Conservation (phyloP, 2,329 filamentous ascomycete genomes). For the Sodiomyces alkalinus region DNA sequence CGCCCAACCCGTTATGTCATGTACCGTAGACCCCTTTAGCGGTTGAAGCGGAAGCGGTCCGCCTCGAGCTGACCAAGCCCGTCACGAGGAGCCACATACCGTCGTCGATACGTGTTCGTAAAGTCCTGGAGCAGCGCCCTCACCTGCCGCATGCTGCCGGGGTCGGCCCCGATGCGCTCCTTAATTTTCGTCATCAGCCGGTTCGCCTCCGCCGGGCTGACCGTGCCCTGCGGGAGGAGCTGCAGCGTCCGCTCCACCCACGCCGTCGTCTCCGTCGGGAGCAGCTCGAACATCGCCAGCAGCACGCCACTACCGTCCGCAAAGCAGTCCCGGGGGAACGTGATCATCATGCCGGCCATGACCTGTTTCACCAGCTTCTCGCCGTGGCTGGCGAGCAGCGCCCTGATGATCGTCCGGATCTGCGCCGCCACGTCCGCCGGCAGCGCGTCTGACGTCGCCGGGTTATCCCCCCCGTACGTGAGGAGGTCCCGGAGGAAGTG, state of each 20-base stretch:
- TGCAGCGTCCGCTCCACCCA: conserved; percentile 79
- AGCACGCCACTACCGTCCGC: conserved; percentile 89
- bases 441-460: conserved; percentile 42
- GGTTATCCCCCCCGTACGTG: conserved; percentile 70
- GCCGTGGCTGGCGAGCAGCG: conserved; percentile 55
- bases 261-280: conserved; percentile 60
- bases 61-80: conserved; percentile 80
- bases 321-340: conserved; percentile 90
- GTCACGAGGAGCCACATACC: conserved; percentile 90
- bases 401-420: conserved; percentile 57
- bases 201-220: conserved; percentile 67
- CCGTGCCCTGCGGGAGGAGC: conserved; percentile 68
- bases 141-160: conserved; percentile 54
- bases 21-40: no score
- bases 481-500: conserved; percentile 89
- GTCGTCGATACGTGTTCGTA: conserved; percentile 80
- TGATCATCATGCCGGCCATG: conserved; percentile 98
- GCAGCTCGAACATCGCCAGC: conserved; percentile 72
- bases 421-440: conserved; percentile 48
- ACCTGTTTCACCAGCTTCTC: conserved; percentile 73
- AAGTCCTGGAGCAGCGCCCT: conserved; percentile 85
- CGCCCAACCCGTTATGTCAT: no score
- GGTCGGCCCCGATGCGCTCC: conserved; percentile 56
- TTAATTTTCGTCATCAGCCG: conserved; percentile 67
- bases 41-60: conserved; percentile 62